Evolutionary conservation across 1,139 yeast species (phyloP).

Genomic region (Magnusiomyces ingens): DNA sequence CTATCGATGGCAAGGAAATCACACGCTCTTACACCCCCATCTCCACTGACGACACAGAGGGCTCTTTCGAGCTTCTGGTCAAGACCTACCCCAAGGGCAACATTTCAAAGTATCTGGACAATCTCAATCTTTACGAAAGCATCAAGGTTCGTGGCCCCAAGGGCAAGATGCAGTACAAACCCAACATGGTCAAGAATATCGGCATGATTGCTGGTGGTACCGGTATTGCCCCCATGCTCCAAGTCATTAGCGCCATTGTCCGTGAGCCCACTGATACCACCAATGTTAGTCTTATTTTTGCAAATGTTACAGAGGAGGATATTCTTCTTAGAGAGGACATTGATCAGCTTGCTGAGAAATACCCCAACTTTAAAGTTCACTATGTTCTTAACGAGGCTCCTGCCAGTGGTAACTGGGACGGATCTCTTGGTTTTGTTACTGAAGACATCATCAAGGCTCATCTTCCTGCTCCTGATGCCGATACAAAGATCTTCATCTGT

Average conservation of each 20-base stretch:
- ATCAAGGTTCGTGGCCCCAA: constrained; percentile 83
- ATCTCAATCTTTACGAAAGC: constrained; percentile 56
- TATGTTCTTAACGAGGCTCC: constrained; percentile 72
- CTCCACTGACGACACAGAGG: constrained; percentile 67
- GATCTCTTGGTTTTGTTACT: constrained; percentile 71
- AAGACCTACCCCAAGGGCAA: constrained; percentile 84
- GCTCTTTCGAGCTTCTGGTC: constrained; percentile 78
- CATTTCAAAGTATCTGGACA: constrained; percentile 66
- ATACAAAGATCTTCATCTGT: constrained; percentile 70
- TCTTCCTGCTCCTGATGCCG: constrained; percentile 54
- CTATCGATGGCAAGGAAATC: constrained; percentile 71
- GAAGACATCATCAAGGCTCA: constrained; percentile 58
- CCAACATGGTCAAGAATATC: constrained; percentile 65
- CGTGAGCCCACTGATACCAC: constrained; percentile 71
- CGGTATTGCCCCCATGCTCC: constrained; percentile 89
- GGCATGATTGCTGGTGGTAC: constrained; percentile 94
- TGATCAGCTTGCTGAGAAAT: constrained; percentile 54
- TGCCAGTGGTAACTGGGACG: constrained; percentile 50
- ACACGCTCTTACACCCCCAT: constrained; percentile 89
- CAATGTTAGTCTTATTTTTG: constrained; percentile 64
- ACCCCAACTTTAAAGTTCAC: constrained; percentile 59
- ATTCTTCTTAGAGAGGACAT: constrained; percentile 74
- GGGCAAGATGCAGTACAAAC: constrained; percentile 75
- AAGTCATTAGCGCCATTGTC: constrained; percentile 72
- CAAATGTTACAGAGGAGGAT: constrained; percentile 71